These are phyloP conservation scores for Apiotrichum siamense DNA, from an alignment of 1,284 basidiomycete genomes.

Conservation along the genomic window DNA sequence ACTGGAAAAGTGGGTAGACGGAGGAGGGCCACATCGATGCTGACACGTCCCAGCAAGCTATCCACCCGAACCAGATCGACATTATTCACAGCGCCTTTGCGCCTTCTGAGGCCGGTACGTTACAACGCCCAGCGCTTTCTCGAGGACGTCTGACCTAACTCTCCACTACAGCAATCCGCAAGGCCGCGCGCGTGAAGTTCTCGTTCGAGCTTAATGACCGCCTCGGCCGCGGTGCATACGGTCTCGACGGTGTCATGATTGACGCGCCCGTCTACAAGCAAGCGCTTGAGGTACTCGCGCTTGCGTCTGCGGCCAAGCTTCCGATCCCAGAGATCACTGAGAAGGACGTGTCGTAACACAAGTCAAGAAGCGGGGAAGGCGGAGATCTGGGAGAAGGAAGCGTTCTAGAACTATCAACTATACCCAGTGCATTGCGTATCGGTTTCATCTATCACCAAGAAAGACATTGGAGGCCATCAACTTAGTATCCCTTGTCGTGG, in stretches of 20 bases:
- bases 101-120: slow-evolving; percentile 62
- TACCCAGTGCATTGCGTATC: not conserved
- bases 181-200: slow-evolving; percentile 62
- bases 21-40: too few relatives aligned
- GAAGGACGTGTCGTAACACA: slow-evolving; percentile 12
- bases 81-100: slow-evolving; percentile 73
- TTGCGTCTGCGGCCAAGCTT: slow-evolving; percentile 61
- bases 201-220: slow-evolving; percentile 37
- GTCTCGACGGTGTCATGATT: slow-evolving; percentile 71
- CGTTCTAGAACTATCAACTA: not conserved
- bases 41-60: slow-evolving; percentile 65
- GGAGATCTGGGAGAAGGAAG: not conserved
- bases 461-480: too few relatives aligned
- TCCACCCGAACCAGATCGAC: slow-evolving; percentile 81
- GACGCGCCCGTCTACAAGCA: slow-evolving; percentile 84
- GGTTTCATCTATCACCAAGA: too few relatives aligned
- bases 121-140: not conserved
- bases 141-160: not conserved
- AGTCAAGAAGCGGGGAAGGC: too few relatives aligned
- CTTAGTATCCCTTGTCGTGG: slow-evolving; percentile 42
- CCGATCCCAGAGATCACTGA: slow-evolving; percentile 52
- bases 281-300: slow-evolving; percentile 60
- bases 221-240: slow-evolving; percentile 57
- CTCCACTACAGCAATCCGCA: slow-evolving; percentile 71
- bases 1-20: slow-evolving; percentile 68